phyloP scores from a whole-genome alignment of 805 yeast genomes.

The Priceomyces melissophilus region DNA sequence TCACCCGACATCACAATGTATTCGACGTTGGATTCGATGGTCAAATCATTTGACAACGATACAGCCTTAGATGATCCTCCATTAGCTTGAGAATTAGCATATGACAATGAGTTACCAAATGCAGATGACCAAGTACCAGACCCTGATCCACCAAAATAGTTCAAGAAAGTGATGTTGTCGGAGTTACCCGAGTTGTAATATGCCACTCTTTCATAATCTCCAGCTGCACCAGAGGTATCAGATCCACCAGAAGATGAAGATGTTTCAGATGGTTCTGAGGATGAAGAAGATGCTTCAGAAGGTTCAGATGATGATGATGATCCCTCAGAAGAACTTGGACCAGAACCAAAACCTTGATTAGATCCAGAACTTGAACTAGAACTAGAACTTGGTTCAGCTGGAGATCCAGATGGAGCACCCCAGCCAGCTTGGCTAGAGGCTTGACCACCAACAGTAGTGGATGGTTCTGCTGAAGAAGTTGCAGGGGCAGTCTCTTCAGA shows the following conservation, averaged over 20 bases:
- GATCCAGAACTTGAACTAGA: too few relatives aligned
- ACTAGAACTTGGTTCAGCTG: conserved; percentile 7
- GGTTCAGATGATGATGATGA: conserved; percentile 22
- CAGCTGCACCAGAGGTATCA: conserved; percentile 38
- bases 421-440: conserved; percentile 16
- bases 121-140: conserved; percentile 85
- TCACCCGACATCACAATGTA: conserved; percentile 75
- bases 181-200: conserved; percentile 74
- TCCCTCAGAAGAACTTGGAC: too few relatives aligned
- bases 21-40: conserved; percentile 72
- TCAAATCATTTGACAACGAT: conserved; percentile 61
- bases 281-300: conserved; percentile 21
- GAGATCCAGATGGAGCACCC: conserved; percentile 9
- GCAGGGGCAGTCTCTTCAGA: conserved; percentile 14
- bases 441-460: conserved; percentile 11
- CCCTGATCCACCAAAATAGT: conserved; percentile 83
- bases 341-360: too few relatives aligned
- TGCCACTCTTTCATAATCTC: conserved; percentile 72
- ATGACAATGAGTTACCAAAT: conserved; percentile 92
- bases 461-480: conserved; percentile 7
- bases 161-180: conserved; percentile 74
- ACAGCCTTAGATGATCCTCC: conserved; percentile 67
- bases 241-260: conserved; percentile 20
- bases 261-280: conserved; percentile 18
- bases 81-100: conserved; percentile 72